Evolutionary conservation across 2,329 filamentous ascomycete species (phyloP), one percentile per base, ranked within the genome.

Genomic region (Penicillium sumatraense): DNA sequence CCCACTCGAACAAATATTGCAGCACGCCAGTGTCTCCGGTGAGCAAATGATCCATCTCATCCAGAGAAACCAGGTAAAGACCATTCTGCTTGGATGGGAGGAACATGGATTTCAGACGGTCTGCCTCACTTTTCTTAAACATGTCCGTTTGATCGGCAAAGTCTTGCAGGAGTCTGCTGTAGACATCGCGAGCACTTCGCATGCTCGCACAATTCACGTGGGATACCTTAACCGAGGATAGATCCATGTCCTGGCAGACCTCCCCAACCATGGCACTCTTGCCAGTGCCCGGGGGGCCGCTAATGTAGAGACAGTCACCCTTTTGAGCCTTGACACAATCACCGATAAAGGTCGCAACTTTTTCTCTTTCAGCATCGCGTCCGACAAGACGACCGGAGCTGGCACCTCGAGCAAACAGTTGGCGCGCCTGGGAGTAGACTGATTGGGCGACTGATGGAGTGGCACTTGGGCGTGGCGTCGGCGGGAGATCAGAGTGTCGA

Each of bases 181-280:
- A 96, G 20, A 99, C 82, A 69, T 97, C 93, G 62, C 86, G 87
- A 2, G 92, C 90, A 29, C 87, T 91, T 68, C 95, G 96, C 75
- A 97, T 87, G 75, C 93, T 96, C 87, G 97, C 97, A 76, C 95
- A 99, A 72, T 99, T 99, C 80, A 99, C 83, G 68, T 93, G 93
- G 2, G 87, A 87, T 50, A 88, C 86, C 66, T 85, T 86, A 50
- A 95, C 79, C 3, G 73, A 73, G 11, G 73, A 67, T 14, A 81
- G 77, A 29, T 78, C 77, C 46, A 88, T 75, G 40, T 86, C 80
- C 45, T 85, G 78, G 45, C 89, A 89, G 48, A 96, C 85, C 70
- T 96, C 88, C 59, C 87, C 87, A 58, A 98, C 86, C 80, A 98
- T 89, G 26, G 95, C 95, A 72, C 93, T 98, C 78, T 99, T 99